Evolutionary conservation across 129 eudicot genomes (phyloP).

Genomic region (Lactuca sativa): DNA sequence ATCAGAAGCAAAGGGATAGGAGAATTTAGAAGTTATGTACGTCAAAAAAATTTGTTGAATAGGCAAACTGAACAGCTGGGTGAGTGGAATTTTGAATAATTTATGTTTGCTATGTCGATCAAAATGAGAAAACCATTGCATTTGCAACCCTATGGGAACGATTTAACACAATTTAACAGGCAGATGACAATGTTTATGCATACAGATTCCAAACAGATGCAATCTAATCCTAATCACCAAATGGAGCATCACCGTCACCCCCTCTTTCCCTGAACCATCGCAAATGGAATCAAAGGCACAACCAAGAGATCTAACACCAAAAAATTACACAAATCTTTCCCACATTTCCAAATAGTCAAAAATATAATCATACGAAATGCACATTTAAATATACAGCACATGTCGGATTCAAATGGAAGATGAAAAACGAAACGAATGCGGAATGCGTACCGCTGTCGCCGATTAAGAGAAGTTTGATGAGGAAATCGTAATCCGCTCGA

Average conservation of each 20-base stretch:
- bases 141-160: conserved; percentile 5
- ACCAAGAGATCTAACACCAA: conserved; percentile 1
- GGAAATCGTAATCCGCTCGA: conserved; percentile 83
- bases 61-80: neutral
- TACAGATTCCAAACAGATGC: neutral
- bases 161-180: neutral
- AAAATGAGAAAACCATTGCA: conserved; percentile 3
- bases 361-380: neutral
- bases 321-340: conserved; percentile 6
- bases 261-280: neutral
- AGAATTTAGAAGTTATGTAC: neutral
- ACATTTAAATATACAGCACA: neutral
- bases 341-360: conserved; percentile 1
- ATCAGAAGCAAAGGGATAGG: too few species aligned
- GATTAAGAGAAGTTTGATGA: conserved; percentile 73
- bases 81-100: neutral
- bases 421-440: conserved; percentile 5
- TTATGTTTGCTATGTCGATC: neutral
- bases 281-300: conserved; percentile 2
- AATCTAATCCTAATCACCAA: conserved; percentile 11
- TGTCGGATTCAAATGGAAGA: neutral
- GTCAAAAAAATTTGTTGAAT: neutral
- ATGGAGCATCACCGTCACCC: neutral
- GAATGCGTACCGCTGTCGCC: conserved; percentile 73
- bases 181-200: conserved; percentile 4